Base-by-base conservation (phyloP, 2,329 filamentous ascomycete genomes). In the Cryphonectria nitschkei region DNA sequence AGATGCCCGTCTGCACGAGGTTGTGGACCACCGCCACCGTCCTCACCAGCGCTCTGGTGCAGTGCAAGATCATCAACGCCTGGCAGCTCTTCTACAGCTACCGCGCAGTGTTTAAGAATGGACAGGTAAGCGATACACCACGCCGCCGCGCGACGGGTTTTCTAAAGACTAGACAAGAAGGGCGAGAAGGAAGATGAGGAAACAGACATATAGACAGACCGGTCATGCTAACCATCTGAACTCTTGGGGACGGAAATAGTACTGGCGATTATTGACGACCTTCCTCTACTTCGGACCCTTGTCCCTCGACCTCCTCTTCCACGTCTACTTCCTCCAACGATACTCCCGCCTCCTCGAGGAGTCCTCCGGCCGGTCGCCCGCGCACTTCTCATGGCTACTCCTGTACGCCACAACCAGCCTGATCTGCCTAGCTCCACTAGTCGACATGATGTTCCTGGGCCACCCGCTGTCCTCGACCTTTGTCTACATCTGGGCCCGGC, bases 21-120 rank as follows among this genome's bases (percentile, higher is more conserved):
- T 97, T 93, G 91, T 99, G 96, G 96, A 98, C 96, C 32, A 95
- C 94, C 34, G 94, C 95, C 5, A 97, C 95, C 0, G 90, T 98
- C 58, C 84, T 94, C 70, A 96, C 92, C 14, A 97, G 94, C 75
- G 90, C 94, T 22, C 84, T 98, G 76, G 94, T 98, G 6, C 96
- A 98, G 82, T 98, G 94, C 82, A 90, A 97, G 77, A 91, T 98
- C 80, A 85, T 98, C 74, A 96, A 93, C 19, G 94, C 95, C 11
- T 98, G 97, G 78, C 95, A 98, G 83, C 89, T 99, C 39, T 99
- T 98, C 84, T 98, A 98, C 85, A 98, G 94, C 84, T 96, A 95
- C 78, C 89, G 93, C 65, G 90, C 95, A 9, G 96, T 98, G 70
- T 98, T 97, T 79, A 84, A 91, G 74, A 97, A 97, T 82, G 92